Evolutionary conservation across 345 rosid species (phyloP), one percentile per base, ranked within the genome.

Genomic region (Arabidopsis suecica): DNA sequence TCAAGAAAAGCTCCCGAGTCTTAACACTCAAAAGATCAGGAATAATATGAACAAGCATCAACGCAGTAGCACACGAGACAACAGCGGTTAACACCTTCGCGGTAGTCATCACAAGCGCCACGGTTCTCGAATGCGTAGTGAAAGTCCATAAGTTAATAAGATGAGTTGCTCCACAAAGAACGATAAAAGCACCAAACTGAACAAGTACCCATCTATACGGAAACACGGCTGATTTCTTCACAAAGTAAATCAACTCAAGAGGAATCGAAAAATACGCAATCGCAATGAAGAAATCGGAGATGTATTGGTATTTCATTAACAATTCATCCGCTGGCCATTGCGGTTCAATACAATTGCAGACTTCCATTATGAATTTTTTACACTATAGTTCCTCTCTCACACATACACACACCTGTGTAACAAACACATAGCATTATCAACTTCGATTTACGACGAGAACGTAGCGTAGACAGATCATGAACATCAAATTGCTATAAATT

Each of bases 181-280:
- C 99, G 18, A 96, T 96, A 78, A 96, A 96, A 71, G 98, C 99
- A 50, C 99, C 99, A 44, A 96, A 96, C 82, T 96, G 99, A 61
- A 96, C 98, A 49, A 96, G 99, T 23, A 96, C 99, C 98, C 99
- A 96, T 84, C 90, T 77, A 69, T 96, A 96, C 3, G 99, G 98
- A 60, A 96, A 93, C 18, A 93, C 89, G 0, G 96, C 83, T 22
- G 99, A 96, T 80, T 96, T 93, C 87, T 96, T 96, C 66, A 96
- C 99, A 51, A 96, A 96, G 78, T 96, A 96, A 44, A 96, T 91
- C 51, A 96, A 83, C 84, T 96, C 99, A 2, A 95, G 79, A 61
- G 99, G 99, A 74, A 96, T 96, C 2, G 99, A 96, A 67, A 96
- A 96, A 73, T 96, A 96, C 7, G 99, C 99, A 72, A 96, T 80